These are phyloP conservation scores for Geopyxis carbonaria DNA, from an alignment of 495 filamentous ascomycete genomes.

Conservation along the genomic window DNA sequence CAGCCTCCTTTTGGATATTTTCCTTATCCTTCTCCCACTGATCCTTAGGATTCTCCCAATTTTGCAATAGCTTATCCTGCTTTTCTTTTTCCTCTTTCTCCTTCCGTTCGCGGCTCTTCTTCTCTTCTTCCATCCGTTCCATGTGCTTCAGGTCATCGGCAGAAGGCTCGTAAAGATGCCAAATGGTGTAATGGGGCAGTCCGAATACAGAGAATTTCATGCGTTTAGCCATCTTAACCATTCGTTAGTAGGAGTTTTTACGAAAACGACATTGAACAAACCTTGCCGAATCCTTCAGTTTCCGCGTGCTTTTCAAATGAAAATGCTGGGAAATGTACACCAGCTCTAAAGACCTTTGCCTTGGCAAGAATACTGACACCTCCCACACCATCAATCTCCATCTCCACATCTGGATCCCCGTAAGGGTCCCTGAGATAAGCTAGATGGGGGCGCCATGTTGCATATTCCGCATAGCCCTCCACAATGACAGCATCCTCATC, in stretches of 20 bases:
- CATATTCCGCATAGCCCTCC: constrained; percentile 97
- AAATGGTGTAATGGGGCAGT: constrained; percentile 94
- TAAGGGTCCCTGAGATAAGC: constrained; percentile 95
- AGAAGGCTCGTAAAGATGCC: constrained; percentile 97
- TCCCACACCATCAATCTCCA: constrained; percentile 97
- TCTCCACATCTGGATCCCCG: constrained; percentile 96
- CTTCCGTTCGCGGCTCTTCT: constrained; percentile 40
- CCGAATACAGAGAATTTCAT: constrained; percentile 96
- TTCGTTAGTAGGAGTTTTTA: neutral
- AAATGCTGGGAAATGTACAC: constrained; percentile 96
- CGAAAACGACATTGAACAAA: constrained; percentile 26
- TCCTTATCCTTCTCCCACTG: constrained; percentile 77
- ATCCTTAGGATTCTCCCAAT: constrained; percentile 43
- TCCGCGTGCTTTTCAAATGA: constrained; percentile 98
- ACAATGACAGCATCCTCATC: constrained; percentile 99
- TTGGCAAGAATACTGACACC: constrained; percentile 96
- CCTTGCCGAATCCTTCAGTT: constrained; percentile 98
- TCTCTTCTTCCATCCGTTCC: constrained; percentile 59
- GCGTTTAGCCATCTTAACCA: constrained; percentile 71
- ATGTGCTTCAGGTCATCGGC: constrained; percentile 95
- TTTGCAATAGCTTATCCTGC: constrained; percentile 34
- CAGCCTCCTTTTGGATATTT: constrained; percentile 48
- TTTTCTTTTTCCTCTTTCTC: constrained; percentile 37
- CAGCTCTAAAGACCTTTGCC: constrained; percentile 80
- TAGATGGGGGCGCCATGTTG: constrained; percentile 93